Evolutionary conservation across 306 rosid species (phyloP).

Genomic region (Ceratonia siliqua): DNA sequence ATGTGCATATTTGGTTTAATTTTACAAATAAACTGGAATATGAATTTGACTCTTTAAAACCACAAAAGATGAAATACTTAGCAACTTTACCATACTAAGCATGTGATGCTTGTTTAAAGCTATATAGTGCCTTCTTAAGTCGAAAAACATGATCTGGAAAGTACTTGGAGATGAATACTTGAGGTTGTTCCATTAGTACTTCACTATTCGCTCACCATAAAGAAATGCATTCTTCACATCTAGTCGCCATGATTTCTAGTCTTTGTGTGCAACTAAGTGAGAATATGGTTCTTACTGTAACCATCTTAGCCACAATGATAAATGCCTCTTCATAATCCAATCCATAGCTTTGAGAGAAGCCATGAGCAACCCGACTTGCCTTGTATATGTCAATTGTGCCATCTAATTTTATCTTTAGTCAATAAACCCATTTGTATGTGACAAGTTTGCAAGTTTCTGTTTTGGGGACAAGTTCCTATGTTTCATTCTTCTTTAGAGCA

Average conservation of each 20-base stretch:
- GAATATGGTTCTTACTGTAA: background rate
- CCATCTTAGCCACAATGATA: background rate
- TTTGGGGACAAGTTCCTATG: background rate
- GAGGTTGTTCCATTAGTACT: background rate
- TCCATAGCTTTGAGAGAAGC: background rate
- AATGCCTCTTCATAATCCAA: too few species aligned
- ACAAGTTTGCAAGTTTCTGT: background rate
- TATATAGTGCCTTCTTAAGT: background rate
- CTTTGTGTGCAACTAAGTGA: background rate
- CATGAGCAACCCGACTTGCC: background rate
- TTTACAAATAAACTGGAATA: background rate
- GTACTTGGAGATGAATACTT: background rate
- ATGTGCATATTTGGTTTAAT: background rate
- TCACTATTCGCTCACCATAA: background rate
- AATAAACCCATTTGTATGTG: background rate
- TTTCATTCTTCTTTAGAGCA: background rate
- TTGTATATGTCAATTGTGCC: background rate
- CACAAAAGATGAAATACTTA: slow-evolving; percentile 23
- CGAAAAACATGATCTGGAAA: background rate
- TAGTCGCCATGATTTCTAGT: too few species aligned
- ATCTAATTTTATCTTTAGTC: background rate
- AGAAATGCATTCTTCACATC: background rate
- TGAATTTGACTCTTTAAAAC: background rate
- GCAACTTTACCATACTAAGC: slow-evolving; percentile 23
- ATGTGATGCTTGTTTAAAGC: background rate